Base-by-base conservation (phyloP, 1,139 yeast genomes). In the Saccharomyces pastorianus region DNA sequence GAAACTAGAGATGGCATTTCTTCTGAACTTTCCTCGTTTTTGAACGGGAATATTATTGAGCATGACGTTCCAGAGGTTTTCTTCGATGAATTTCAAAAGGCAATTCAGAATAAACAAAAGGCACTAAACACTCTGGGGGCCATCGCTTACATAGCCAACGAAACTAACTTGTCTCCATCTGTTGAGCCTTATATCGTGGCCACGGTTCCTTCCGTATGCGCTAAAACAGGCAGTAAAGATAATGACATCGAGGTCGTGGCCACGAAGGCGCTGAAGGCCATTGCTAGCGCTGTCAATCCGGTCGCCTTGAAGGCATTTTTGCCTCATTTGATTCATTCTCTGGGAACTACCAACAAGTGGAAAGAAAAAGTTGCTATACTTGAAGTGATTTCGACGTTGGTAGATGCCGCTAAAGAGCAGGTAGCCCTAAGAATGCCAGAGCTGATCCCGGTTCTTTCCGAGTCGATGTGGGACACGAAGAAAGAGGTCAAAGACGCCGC, bases 401-500 rank as follows among this genome's bases (percentile, higher is more conserved):
- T 91, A 70, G 95, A 88, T 74, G 81, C 89, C 66, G 96, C 98
- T 67, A 91, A 90, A 76, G 88, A 78, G 69, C 99, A 90, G 81
- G 79, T 93, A 68, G 96, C 98, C 67, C 83, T 91, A 72, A 88
- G 98, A 82, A 91, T 91, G 97, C 96, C 97, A 71, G 98, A 91
- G 81, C 84, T 91, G 76, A 90, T 91, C 71, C 98, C 99, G 75
- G 93, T 87, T 64, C 82, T 91, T 71, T 91, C 98, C 65, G 98
- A 93, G 80, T 87, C 96, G 68, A 91, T 91, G 98, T 91, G 99
- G 99, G 98, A 91, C 77, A 93, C 99, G 79, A 93, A 93, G 84
- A 82, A 82, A 76, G 98, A 93, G 73, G 97, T 91, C 74, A 91
- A 91, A 85, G 85, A 83, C 70, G 95, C 93, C 72, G 96, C 99